Conservation (phyloP, 1,284 basidiomycete genomes). For the Marasmius sp. region DNA sequence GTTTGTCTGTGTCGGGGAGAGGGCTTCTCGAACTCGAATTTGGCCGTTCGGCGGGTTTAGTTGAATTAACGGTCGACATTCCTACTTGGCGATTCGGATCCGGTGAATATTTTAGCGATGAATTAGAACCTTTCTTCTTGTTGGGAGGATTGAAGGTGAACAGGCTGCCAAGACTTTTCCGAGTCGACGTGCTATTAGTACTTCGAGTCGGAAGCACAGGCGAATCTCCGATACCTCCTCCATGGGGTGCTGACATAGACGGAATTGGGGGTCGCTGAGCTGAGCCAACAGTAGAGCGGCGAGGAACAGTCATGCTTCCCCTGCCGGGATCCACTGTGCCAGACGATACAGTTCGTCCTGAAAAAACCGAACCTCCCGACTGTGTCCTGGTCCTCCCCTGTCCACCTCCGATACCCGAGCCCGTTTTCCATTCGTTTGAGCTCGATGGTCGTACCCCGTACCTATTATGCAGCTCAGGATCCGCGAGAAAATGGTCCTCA, state of each 20-base stretch:
- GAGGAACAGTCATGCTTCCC: constrained; percentile 22
- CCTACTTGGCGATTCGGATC: constrained; percentile 19
- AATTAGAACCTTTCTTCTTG: constrained; percentile 24
- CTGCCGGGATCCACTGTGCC: constrained; percentile 30
- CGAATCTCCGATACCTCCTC: constrained; percentile 61
- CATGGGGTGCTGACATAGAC: constrained; percentile 42
- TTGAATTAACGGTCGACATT: neutral
- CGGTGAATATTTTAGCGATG: constrained; percentile 1
- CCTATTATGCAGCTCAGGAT: constrained; percentile 26
- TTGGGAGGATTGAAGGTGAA: constrained; percentile 41
- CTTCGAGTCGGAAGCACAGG: constrained; percentile 41
- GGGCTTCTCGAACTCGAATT: neutral
- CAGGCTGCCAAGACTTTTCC: constrained; percentile 48
- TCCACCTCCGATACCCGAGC: constrained; percentile 12
- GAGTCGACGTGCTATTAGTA: constrained; percentile 27
- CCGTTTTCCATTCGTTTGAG: constrained; percentile 3
- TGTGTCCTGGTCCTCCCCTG: constrained; percentile 23
- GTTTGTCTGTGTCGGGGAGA: neutral
- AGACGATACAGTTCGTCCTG: constrained; percentile 32
- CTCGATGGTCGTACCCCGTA: constrained; percentile 20
- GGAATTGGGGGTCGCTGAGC: constrained; percentile 30
- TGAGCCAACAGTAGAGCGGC: constrained; percentile 28
- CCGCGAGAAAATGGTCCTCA: constrained; percentile 25
- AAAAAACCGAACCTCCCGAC: constrained; percentile 25
- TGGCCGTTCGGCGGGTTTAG: neutral